These are phyloP conservation scores for Maudiozyma turicensis DNA, from an alignment of 805 yeast species.

Conservation along the genomic window DNA sequence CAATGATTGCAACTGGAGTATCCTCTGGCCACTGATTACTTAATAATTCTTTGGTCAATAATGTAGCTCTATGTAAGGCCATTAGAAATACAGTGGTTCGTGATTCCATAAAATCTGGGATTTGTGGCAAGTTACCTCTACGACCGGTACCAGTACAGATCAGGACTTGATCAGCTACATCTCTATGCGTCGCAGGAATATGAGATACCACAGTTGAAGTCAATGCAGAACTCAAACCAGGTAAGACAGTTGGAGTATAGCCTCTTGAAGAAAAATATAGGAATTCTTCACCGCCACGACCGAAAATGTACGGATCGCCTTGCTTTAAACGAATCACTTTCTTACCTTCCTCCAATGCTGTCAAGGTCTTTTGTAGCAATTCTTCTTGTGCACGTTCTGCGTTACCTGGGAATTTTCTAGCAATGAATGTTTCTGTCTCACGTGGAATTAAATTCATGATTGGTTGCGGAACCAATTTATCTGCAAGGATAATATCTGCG, in stretches of 20 bases:
- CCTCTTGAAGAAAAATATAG: constrained; percentile 60
- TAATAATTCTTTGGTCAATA: constrained; percentile 43
- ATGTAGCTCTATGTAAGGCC: constrained; percentile 68
- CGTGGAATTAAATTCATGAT: constrained; percentile 77
- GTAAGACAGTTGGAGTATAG: constrained; percentile 60
- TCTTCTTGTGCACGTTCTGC: constrained; percentile 91
- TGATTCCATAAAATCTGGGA: constrained; percentile 62
- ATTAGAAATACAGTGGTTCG: constrained; percentile 83
- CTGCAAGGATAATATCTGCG: constrained; percentile 82
- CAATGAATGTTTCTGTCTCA: constrained; percentile 68
- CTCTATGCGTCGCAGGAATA: constrained; percentile 88
- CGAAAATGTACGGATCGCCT: constrained; percentile 95
- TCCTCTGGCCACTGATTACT: constrained; percentile 55
- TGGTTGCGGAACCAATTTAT: constrained; percentile 83
- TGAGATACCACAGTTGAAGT: constrained; percentile 76
- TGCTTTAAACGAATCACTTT: constrained; percentile 85
- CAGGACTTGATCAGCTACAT: constrained; percentile 83
- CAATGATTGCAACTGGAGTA: constrained; percentile 77
- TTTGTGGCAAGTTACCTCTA: constrained; percentile 66
- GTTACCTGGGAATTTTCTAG: constrained; percentile 92
- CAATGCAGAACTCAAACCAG: constrained; percentile 85
- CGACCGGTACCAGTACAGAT: constrained; percentile 94
- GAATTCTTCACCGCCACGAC: constrained; percentile 92
- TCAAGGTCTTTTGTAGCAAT: constrained; percentile 61
- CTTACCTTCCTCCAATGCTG: constrained; percentile 52